Percentiles rank a stretch among this genome's conserved stretches.
phyloP scores from a whole-genome alignment of 164 flowering plant species.

The Nymphaea colorata region DNA sequence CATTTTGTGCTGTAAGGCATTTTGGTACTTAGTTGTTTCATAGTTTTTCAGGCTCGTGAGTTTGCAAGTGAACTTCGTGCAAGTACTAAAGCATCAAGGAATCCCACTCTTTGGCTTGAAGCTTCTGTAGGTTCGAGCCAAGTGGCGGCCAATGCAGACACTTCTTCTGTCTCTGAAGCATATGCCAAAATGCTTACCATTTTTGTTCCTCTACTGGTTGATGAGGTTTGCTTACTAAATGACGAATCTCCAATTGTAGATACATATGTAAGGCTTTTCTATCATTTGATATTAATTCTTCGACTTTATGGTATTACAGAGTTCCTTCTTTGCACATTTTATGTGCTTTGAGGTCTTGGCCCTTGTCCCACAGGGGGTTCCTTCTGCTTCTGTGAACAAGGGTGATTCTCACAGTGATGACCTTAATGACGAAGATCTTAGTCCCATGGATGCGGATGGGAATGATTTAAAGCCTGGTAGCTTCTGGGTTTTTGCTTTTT shows the following conservation, averaged over 20 bases:
- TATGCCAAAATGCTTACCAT: constrained; percentile 92
- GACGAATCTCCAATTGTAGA: no score
- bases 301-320: constrained; percentile 28
- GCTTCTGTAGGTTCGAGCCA: constrained; percentile 68
- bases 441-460: constrained; percentile 91
- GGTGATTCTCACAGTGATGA: constrained; percentile 36
- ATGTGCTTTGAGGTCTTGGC: constrained; percentile 99
- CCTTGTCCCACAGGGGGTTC: constrained; percentile 70
- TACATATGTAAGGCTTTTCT: background rate
- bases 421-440: constrained; percentile 72
- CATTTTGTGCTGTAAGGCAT: background rate
- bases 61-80: constrained; percentile 99
- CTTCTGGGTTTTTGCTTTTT: background rate
- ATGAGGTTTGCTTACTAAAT: constrained; percentile 49
- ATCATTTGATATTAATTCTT: background rate
- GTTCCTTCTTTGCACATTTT: constrained; percentile 97
- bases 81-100: constrained; percentile 86
- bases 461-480: constrained; percentile 68
- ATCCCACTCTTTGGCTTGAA: constrained; percentile 92
- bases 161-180: constrained; percentile 91
- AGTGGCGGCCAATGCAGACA: constrained; percentile 54
- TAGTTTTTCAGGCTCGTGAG: constrained; percentile 74
- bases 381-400: constrained; percentile 36
- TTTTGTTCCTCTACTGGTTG: constrained; percentile 93
- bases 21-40: background rate